These are phyloP conservation scores for Aspergillus cristatus DNA, from an alignment of 495 filamentous ascomycete species.

Conservation along the genomic window DNA sequence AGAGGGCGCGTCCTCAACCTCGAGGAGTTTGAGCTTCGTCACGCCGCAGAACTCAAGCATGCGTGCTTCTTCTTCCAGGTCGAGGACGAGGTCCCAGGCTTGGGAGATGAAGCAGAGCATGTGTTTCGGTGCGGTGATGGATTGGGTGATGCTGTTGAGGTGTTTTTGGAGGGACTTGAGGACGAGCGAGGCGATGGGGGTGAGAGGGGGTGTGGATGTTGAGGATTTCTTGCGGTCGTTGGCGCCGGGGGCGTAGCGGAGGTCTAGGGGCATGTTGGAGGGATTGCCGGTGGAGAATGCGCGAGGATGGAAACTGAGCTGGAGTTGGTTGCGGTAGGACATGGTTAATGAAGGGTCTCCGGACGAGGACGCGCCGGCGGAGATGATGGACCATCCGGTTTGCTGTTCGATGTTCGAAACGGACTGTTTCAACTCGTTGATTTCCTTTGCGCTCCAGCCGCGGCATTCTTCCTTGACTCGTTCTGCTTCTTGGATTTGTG, in stretches of 20 bases:
- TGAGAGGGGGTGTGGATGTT: slow-evolving; percentile 5
- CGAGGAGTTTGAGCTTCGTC: slow-evolving; percentile 29
- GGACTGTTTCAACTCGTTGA: slow-evolving; percentile 63
- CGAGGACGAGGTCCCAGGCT: slow-evolving; percentile 31
- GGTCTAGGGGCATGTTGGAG: slow-evolving; percentile 18
- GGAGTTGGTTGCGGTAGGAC: slow-evolving; percentile 67
- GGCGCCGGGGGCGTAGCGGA: slow-evolving; percentile 13
- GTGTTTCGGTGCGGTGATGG: slow-evolving; percentile 23
- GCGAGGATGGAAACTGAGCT: slow-evolving; percentile 63
- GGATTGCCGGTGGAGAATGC: slow-evolving; percentile 38
- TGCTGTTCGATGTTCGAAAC: slow-evolving; percentile 58
- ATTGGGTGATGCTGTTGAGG: slow-evolving; percentile 23
- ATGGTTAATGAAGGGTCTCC: slow-evolving; percentile 56
- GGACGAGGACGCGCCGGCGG: slow-evolving; percentile 36
- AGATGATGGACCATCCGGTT: slow-evolving; percentile 70
- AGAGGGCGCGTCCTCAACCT: slow-evolving; percentile 20
- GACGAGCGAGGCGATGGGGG: slow-evolving; percentile 28
- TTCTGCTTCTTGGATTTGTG: slow-evolving; percentile 77
- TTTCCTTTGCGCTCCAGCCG: slow-evolving; percentile 77
- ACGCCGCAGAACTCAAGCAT: slow-evolving; percentile 40
- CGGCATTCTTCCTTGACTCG: slow-evolving; percentile 76
- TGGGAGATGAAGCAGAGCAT: slow-evolving; percentile 30
- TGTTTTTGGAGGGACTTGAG: slow-evolving; percentile 29
- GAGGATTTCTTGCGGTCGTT: slow-evolving; percentile 6
- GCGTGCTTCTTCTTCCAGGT: slow-evolving; percentile 36